Percentiles rank a stretch among this genome's conserved stretches.
phyloP scores from a whole-genome alignment of 768 basidiomycete species.

The Hypholoma fasciculare region DNA sequence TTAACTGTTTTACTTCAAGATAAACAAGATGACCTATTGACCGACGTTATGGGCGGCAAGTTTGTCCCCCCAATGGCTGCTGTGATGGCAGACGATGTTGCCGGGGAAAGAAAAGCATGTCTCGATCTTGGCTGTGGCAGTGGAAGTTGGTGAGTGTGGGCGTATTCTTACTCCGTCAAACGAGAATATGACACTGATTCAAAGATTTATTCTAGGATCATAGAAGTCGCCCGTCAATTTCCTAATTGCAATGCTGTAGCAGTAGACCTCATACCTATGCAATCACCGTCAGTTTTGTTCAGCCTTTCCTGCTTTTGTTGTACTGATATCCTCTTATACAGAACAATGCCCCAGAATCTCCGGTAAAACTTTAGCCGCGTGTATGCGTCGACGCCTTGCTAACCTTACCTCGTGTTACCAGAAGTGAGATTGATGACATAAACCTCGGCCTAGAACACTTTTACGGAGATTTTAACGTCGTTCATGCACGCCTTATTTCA shows the following conservation, averaged over 20 bases:
- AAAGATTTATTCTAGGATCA: conserved; percentile 53
- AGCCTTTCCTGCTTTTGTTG: neutral
- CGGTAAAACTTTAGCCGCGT: conserved; percentile 40
- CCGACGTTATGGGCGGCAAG: conserved; percentile 58
- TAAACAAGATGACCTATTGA: conserved; percentile 67
- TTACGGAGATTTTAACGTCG: conserved; percentile 75
- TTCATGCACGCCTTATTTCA: conserved; percentile 69
- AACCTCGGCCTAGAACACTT: conserved; percentile 84
- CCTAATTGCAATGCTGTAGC: conserved; percentile 69
- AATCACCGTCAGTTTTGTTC: conserved; percentile 52
- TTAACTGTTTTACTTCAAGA: conserved; percentile 38
- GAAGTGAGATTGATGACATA: conserved; percentile 84
- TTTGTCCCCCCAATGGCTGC: conserved; percentile 60
- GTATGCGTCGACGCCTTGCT: conserved; percentile 3
- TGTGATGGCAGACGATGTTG: conserved; percentile 58
- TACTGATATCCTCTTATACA: conserved; percentile 26
- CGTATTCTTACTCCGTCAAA: conserved; percentile 10
- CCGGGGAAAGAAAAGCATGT: conserved; percentile 58
- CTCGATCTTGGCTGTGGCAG: conserved; percentile 82
- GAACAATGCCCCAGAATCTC: conserved; percentile 69
- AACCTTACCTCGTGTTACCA: conserved; percentile 24
- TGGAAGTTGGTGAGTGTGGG: conserved; percentile 61
- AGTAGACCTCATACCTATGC: conserved; percentile 82
- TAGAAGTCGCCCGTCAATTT: conserved; percentile 72
- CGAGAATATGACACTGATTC: neutral